These are phyloP conservation scores for Mycosarcoma maydis DNA, from an alignment of 1,284 basidiomycete species.

Conservation along the genomic window DNA sequence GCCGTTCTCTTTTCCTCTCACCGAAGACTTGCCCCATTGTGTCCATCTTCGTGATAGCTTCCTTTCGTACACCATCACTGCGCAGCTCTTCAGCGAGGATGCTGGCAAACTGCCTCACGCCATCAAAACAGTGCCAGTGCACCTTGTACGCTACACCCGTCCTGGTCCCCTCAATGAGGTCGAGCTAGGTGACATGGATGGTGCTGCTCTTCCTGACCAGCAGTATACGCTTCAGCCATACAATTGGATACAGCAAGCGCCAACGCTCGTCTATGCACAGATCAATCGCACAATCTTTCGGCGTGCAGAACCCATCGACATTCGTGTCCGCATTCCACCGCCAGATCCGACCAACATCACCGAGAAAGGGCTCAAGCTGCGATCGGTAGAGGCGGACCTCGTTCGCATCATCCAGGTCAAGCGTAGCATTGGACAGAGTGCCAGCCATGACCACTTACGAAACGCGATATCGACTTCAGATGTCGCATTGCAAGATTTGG, in stretches of 20 bases:
- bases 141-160: constrained; percentile 58
- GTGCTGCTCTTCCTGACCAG: constrained; percentile 13
- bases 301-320: constrained; percentile 59
- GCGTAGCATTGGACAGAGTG: background rate
- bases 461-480: background rate
- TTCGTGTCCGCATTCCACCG: constrained; percentile 60
- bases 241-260: constrained; percentile 48
- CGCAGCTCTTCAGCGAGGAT: constrained; percentile 42
- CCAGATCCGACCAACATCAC: constrained; percentile 41
- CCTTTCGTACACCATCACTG: constrained; percentile 54
- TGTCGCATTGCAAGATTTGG: background rate
- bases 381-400: constrained; percentile 59
- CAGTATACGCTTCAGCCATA: constrained; percentile 47
- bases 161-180: constrained; percentile 42
- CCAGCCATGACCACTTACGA: too few species aligned
- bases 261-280: constrained; percentile 49
- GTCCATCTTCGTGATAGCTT: constrained; percentile 55
- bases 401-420: constrained; percentile 57
- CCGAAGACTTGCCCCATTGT: constrained; percentile 63
- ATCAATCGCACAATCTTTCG: constrained; percentile 61
- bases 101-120: constrained; percentile 23
- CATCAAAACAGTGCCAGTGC: constrained; percentile 45
- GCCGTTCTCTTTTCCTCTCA: constrained; percentile 61
- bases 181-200: constrained; percentile 29
- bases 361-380: constrained; percentile 56